Base-by-base conservation (phyloP, 1,139 yeast genomes). In the Chernovozyma aurita region DNA sequence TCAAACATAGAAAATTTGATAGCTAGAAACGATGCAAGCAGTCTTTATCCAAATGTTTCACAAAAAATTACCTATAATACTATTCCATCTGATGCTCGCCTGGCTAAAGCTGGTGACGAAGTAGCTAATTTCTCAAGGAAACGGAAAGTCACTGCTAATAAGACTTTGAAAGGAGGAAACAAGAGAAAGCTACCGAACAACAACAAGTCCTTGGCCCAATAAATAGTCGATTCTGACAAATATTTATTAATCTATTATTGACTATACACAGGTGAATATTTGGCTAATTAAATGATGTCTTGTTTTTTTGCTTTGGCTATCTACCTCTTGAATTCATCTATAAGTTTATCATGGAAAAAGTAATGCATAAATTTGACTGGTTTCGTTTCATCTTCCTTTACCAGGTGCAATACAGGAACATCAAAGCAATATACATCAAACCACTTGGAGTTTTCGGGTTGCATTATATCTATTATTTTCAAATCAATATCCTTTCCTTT, bases 371-470 rank as follows among this genome's bases (percentile, higher is more conserved):
- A 77, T 50, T 81, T 82, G 12, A 72, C 68, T 4, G 80, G 70
- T 33, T 71, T 64, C 28, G 53, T 59, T 4, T 58, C 66, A 3
- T 61, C 61, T 40, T 78, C 57, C 45, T 79, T 82, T 14, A 86
- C 67, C 11, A 37, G 14, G 52, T 88, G 95, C 28, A 87, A 58
- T 0, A 90, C 97, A 0, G 97, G 97, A 2, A 88, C 90, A 53
- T 90, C 97, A 57, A 80, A 87, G 45, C 95, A 84, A 50, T 88
- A 90, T 42, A 70, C 69, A 42, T 86, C 94, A 68, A 80, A 85
- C 88, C 94, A 86, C 35, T 73, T 65, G 36, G 74, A 63, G 56
- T 88, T 82, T 35, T 73, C 76, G 0, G 84, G 80, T 32, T 72
- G 65, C 55, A 80, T 76, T 30, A 90, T 88, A 53, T 90, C 94